phyloP scores from a whole-genome alignment of 2,329 filamentous ascomycete genomes.

The Colletotrichum viniferum region DNA sequence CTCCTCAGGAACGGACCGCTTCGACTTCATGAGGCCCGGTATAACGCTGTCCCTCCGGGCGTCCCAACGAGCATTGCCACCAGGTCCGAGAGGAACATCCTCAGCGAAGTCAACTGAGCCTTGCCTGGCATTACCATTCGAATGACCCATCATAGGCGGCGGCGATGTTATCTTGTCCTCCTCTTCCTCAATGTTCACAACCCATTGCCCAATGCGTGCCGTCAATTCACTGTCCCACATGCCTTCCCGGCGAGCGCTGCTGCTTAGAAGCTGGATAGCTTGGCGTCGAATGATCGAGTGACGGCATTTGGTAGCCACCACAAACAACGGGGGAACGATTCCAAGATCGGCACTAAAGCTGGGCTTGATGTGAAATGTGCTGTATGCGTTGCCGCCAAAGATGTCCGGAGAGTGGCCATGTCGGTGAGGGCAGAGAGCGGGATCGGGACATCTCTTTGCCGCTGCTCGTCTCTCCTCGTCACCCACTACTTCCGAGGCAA shows the following conservation, averaged over 20 bases:
- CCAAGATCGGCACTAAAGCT: conserved; percentile 69
- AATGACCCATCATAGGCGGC: conserved; percentile 29
- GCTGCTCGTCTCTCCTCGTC: conserved; percentile 59
- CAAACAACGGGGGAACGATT: conserved; percentile 67
- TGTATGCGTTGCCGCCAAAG: conserved; percentile 47
- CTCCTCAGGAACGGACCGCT: conserved; percentile 51
- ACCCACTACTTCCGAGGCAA: conserved; percentile 64
- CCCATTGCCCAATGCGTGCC: conserved; percentile 60
- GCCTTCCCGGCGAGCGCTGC: conserved; percentile 66
- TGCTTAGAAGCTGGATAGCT: conserved; percentile 65
- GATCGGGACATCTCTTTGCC: conserved; percentile 48
- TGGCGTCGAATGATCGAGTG: conserved; percentile 60
- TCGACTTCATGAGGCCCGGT: conserved; percentile 21
- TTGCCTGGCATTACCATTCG: conserved; percentile 24
- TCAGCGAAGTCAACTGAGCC: conserved; percentile 39
- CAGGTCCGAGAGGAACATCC: conserved; percentile 37
- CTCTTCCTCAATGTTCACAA: conserved; percentile 59
- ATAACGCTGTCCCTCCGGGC: conserved; percentile 27
- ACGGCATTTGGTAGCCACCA: conserved; percentile 70
- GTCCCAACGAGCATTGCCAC: conserved; percentile 49
- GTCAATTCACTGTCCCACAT: conserved; percentile 72
- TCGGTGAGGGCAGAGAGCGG: conserved; percentile 46
- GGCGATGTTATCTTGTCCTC: conserved; percentile 32
- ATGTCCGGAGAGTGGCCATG: conserved; percentile 35
- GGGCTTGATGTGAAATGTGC: conserved; percentile 58